Percentiles rank a stretch among this genome's conserved stretches.
Conservation (phyloP, 192 early-diverging fungal species). For the Oehlia diaphana region DNA sequence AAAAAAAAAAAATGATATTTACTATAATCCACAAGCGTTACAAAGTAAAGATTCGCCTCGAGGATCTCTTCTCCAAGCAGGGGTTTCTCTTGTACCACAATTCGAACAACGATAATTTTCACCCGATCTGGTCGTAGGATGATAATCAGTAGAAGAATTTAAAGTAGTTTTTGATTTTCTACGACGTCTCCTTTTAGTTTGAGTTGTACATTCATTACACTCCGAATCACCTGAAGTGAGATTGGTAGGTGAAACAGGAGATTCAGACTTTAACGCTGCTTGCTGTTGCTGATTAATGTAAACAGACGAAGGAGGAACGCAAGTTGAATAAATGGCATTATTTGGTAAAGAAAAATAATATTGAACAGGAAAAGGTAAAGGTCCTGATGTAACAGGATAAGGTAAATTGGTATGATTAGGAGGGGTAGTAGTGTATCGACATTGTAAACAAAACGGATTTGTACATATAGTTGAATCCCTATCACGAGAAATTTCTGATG, state of each 20-base stretch:
- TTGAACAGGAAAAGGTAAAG: not conserved
- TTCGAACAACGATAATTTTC: slow-evolving; percentile 28
- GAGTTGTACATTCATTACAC: not conserved
- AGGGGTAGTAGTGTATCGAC: not conserved
- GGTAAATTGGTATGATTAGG: not conserved
- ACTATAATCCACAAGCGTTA: slow-evolving; percentile 31
- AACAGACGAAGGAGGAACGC: not conserved
- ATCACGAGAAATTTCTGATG: no score
- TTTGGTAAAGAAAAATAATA: slow-evolving; percentile 5
- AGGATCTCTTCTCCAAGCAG: slow-evolving; percentile 28
- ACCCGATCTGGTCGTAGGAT: not conserved
- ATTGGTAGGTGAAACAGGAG: not conserved
- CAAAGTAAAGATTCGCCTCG: slow-evolving; percentile 15
- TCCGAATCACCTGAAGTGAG: not conserved
- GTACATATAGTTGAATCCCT: not conserved
- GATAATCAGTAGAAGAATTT: not conserved
- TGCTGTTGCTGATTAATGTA: not conserved
- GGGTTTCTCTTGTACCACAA: slow-evolving; percentile 18
- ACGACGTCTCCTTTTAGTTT: not conserved
- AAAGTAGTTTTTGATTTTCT: not conserved
- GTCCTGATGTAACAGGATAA: not conserved
- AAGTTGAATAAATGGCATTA: not conserved
- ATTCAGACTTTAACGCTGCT: not conserved
- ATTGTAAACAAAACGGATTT: not conserved
- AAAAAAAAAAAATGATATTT: not conserved